phyloP scores from a whole-genome alignment of 768 basidiomycete species.

The Mycena amicta region DNA sequence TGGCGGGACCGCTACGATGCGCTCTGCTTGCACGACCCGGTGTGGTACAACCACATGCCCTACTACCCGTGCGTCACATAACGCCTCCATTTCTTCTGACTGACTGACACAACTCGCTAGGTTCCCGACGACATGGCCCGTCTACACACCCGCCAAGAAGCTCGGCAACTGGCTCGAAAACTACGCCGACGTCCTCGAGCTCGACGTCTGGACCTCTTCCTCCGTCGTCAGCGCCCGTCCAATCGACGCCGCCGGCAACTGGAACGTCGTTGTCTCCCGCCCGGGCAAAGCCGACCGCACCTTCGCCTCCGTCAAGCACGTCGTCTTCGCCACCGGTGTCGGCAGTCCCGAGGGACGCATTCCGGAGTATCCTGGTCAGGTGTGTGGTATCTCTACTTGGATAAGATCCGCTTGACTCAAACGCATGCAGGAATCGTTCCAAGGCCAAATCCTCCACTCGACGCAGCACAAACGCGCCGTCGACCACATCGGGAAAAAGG shows the following conservation, averaged over 20 bases:
- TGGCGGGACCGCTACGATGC: constrained; percentile 72
- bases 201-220: constrained; percentile 55
- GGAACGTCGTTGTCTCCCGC: constrained; percentile 42
- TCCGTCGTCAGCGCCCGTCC: constrained; percentile 35
- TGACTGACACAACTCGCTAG: constrained; percentile 12
- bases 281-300: constrained; percentile 33
- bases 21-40: constrained; percentile 66
- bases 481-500: constrained; percentile 62
- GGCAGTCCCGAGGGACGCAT: constrained; percentile 46
- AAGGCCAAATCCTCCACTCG: constrained; percentile 45
- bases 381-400: too few relatives aligned
- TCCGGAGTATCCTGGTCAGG: constrained; percentile 49
- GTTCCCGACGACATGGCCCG: constrained; percentile 50
- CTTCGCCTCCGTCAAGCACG: constrained; percentile 44
- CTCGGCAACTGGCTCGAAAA: constrained; percentile 55
- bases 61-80: constrained; percentile 37
- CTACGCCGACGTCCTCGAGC: constrained; percentile 52
- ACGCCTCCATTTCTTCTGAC: neutral
- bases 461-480: constrained; percentile 48
- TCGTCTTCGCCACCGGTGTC: constrained; percentile 59
- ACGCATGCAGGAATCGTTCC: constrained; percentile 31
- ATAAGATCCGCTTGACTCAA: too few relatives aligned
- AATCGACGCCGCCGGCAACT: constrained; percentile 33
- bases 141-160: constrained; percentile 46
- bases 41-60: constrained; percentile 56